These are phyloP conservation scores for Penicillium sp. DNA, from an alignment of 2,329 filamentous ascomycete species.

Conservation along the genomic window DNA sequence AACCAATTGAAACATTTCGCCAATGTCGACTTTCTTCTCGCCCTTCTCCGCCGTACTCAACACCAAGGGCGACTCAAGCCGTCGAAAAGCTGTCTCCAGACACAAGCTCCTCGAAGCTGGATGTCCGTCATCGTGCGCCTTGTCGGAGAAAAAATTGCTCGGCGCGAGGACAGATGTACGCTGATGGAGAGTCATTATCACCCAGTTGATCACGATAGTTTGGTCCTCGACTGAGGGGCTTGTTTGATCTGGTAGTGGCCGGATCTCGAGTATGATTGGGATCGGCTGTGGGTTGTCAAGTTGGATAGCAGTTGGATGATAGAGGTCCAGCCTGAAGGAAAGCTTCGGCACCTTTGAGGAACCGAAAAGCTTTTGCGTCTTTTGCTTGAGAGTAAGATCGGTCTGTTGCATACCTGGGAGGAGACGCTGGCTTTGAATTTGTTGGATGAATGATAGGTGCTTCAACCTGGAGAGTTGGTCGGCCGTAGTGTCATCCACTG, in stretches of 20 bases:
- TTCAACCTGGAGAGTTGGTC: neutral
- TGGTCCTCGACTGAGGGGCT: neutral
- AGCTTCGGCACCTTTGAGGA: conserved; percentile 2
- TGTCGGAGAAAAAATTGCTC: neutral
- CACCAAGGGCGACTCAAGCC: neutral
- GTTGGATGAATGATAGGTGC: neutral
- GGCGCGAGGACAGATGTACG: neutral
- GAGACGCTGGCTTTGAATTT: conserved; percentile 2
- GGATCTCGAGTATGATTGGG: neutral
- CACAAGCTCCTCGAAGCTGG: neutral
- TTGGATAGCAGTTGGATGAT: conserved; percentile 2
- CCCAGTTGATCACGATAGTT: conserved; percentile 1
- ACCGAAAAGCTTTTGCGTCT: conserved; percentile 3
- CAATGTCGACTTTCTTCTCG: neutral
- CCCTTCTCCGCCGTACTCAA: neutral
- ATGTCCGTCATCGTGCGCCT: neutral
- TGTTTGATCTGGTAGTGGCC: neutral
- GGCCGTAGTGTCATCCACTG: neutral
- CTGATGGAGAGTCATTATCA: neutral
- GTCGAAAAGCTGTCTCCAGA: neutral
- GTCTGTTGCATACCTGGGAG: neutral
- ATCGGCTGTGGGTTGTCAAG: neutral
- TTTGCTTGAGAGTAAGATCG: conserved; percentile 2
- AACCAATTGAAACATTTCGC: neutral
- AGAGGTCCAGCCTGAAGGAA: neutral